phyloP scores from a whole-genome alignment of 371 early-diverging fungal species.

The Fennellomyces sp. region DNA sequence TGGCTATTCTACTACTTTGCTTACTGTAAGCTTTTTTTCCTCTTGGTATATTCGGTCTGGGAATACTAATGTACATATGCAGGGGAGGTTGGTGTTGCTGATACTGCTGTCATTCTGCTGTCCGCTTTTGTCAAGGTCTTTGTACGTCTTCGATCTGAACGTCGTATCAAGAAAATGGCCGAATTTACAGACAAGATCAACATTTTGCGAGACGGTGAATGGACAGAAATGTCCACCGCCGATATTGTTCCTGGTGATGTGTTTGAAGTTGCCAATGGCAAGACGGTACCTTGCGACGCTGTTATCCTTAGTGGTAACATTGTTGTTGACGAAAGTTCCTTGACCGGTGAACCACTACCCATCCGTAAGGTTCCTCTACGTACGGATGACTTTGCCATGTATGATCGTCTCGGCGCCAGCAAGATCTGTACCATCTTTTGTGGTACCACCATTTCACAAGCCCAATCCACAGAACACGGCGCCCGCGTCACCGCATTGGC shows the following conservation, averaged over 20 bases:
- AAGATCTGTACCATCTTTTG: constrained; percentile 61
- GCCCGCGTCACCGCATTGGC: constrained; percentile 61
- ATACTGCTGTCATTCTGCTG: constrained; percentile 68
- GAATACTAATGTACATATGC: not conserved
- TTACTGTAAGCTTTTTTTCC: constrained; percentile 50
- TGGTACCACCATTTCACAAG: constrained; percentile 54
- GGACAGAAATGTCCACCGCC: constrained; percentile 52
- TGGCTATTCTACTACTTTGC: constrained; percentile 77
- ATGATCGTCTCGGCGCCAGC: constrained; percentile 45
- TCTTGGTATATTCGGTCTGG: not conserved
- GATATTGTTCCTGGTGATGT: constrained; percentile 79
- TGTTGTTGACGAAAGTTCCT: constrained; percentile 73
- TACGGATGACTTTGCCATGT: constrained; percentile 25
- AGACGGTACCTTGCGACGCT: constrained; percentile 70
- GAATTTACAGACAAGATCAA: constrained; percentile 54
- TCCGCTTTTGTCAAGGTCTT: constrained; percentile 75
- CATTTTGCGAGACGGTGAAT: constrained; percentile 64
- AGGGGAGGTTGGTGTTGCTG: constrained; percentile 73
- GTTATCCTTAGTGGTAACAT: constrained; percentile 70
- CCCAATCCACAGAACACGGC: constrained; percentile 33
- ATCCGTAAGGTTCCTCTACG: constrained; percentile 62
- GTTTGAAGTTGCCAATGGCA: constrained; percentile 57
- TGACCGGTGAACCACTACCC: constrained; percentile 72
- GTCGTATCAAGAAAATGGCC: constrained; percentile 69
- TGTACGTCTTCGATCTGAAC: constrained; percentile 65